These are phyloP conservation scores for Podosphaera xanthii DNA, from an alignment of 2,329 filamentous ascomycete species.

Conservation along the genomic window DNA sequence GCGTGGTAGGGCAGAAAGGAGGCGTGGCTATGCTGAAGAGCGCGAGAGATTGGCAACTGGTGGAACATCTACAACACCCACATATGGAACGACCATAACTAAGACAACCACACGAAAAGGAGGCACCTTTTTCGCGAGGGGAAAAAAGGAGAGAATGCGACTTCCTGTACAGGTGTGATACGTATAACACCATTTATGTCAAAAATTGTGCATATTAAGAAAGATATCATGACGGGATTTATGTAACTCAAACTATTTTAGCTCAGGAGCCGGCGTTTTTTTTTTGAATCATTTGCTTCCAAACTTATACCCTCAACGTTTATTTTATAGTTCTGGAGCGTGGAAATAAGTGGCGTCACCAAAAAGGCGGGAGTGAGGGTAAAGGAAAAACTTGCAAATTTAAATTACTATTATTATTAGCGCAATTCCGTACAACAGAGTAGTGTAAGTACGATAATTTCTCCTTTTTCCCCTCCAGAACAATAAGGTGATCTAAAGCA, in stretches of 20 bases:
- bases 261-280: neutral
- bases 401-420: too few relatives aligned
- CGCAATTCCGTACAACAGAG: too few relatives aligned
- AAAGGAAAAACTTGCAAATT: neutral
- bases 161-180: neutral
- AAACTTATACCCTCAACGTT: neutral
- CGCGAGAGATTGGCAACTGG: constrained; percentile 8
- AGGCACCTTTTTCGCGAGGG: neutral
- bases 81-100: neutral
- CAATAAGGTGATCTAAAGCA: too few relatives aligned
- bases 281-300: neutral
- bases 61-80: neutral
- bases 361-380: neutral
- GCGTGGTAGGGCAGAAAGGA: constrained; percentile 44
- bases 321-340: neutral
- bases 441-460: too few relatives aligned
- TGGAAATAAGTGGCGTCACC: neutral
- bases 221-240: neutral
- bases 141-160: neutral
- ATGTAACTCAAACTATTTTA: neutral
- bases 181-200: neutral
- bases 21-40: constrained; percentile 21
- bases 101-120: neutral
- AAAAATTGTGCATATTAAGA: neutral
- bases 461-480: too few relatives aligned